These are phyloP conservation scores for Hypoxylon rubiginosum DNA, from an alignment of 2,329 filamentous ascomycete species.

Conservation along the genomic window DNA sequence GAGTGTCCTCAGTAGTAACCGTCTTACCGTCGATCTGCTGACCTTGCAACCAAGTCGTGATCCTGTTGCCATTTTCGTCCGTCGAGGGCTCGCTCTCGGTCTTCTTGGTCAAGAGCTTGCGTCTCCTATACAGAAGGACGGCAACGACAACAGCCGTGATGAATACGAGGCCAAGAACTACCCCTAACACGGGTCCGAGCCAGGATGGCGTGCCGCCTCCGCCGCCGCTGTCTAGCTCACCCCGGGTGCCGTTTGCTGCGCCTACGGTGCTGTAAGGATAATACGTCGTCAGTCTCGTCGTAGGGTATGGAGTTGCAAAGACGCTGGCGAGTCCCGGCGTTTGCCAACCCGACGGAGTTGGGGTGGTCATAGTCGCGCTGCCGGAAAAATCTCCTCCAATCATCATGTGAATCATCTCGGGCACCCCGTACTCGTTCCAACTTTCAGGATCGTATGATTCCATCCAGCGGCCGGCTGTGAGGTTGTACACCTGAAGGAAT, in stretches of 20 bases:
- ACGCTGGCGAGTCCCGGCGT: constrained; percentile 62
- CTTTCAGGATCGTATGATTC: constrained; percentile 75
- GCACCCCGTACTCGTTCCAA: constrained; percentile 77
- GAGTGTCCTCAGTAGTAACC: constrained; percentile 60
- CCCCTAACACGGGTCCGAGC: constrained; percentile 72
- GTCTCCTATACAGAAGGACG: constrained; percentile 66
- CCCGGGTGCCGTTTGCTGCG: constrained; percentile 49
- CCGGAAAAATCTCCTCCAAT: constrained; percentile 78
- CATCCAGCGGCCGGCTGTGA: constrained; percentile 77
- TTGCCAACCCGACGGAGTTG: constrained; percentile 70
- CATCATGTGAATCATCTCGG: constrained; percentile 70
- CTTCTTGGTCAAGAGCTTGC: constrained; percentile 58
- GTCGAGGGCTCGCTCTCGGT: constrained; percentile 57
- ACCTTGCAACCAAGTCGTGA: constrained; percentile 66
- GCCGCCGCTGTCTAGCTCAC: constrained; percentile 42
- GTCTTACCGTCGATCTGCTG: constrained; percentile 60
- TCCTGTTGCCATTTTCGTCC: constrained; percentile 62
- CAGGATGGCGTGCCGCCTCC: constrained; percentile 65
- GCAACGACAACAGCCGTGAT: constrained; percentile 65
- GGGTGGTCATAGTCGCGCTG: constrained; percentile 77
- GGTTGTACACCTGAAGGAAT: constrained; percentile 77
- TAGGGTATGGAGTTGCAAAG: constrained; percentile 69
- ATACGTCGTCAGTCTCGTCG: constrained; percentile 67
- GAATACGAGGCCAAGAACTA: constrained; percentile 70
- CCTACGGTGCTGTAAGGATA: constrained; percentile 68